Conservation (phyloP, 2,329 filamentous ascomycete genomes). For the Catunica adiposa region DNA sequence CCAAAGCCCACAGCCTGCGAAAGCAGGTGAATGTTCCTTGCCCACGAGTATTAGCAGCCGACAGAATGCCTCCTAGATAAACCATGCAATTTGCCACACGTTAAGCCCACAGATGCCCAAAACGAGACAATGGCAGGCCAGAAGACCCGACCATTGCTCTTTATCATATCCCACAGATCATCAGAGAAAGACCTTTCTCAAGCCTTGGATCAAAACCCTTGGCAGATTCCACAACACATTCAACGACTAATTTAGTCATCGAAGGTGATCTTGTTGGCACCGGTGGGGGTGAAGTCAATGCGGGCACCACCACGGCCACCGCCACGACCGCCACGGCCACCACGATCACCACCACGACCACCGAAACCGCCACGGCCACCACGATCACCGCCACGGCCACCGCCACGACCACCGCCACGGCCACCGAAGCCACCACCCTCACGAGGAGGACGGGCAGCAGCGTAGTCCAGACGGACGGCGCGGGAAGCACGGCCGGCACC, state of each 20-base stretch:
- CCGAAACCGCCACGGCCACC: conserved; percentile 29
- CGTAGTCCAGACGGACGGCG: conserved; percentile 68
- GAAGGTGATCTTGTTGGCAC: conserved; percentile 60
- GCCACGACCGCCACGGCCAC: conserved; percentile 33
- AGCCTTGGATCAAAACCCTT: neutral
- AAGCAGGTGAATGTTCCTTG: conserved; percentile 13
- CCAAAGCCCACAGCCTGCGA: conserved; percentile 13
- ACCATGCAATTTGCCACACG: conserved; percentile 12
- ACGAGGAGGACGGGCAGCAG: conserved; percentile 47
- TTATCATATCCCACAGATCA: conserved; percentile 3
- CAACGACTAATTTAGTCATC: conserved; percentile 21
- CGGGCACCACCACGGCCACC: conserved; percentile 31
- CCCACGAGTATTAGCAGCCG: conserved; percentile 15
- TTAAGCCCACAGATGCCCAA: conserved; percentile 14
- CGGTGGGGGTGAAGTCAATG: conserved; percentile 35
- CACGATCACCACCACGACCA: conserved; percentile 34
- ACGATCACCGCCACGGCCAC: conserved; percentile 26
- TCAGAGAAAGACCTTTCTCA: neutral
- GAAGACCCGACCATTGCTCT: neutral
- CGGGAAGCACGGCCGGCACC: conserved; percentile 53
- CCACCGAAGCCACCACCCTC: conserved; percentile 34
- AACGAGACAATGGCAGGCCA: neutral
- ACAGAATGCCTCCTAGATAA: conserved; percentile 15
- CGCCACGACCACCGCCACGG: conserved; percentile 31
- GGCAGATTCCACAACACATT: conserved; percentile 1